Percentiles rank a stretch among this genome's conserved stretches.
phyloP scores from a whole-genome alignment of 345 rosid species.

The Camelina laxa region DNA sequence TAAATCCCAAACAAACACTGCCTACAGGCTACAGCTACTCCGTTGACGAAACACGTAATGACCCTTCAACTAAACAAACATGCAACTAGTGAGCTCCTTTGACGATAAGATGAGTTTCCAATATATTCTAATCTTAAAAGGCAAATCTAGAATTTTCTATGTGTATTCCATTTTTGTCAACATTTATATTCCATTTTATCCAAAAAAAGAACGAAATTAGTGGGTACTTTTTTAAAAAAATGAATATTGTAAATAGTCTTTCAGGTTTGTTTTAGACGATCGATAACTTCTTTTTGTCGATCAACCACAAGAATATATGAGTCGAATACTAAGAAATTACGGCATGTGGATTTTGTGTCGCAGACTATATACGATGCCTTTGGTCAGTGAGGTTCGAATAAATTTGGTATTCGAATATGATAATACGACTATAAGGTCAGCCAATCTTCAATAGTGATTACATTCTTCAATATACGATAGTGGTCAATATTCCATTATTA shows the following conservation, averaged over 20 bases:
- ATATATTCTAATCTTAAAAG: background rate
- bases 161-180: conserved; percentile 13
- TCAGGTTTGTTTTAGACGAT: background rate
- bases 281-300: background rate
- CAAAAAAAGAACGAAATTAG: background rate
- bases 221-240: background rate
- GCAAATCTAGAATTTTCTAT: background rate
- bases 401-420: conserved; percentile 26
- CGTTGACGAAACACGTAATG: too few relatives aligned
- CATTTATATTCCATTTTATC: conserved; percentile 16
- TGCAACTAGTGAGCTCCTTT: background rate
- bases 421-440: conserved; percentile 18
- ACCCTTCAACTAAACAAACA: too few relatives aligned
- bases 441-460: conserved; percentile 18
- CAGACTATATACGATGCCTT: conserved; percentile 1
- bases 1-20: too few relatives aligned
- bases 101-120: background rate
- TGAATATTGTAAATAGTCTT: background rate
- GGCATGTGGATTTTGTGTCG: conserved; percentile 8
- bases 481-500: conserved; percentile 33
- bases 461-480: conserved; percentile 22
- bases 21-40: too few relatives aligned
- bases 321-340: background rate
- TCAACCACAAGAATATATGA: conserved; percentile 13
- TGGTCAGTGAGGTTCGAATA: conserved; percentile 34